Percentiles rank a stretch among this genome's conserved stretches.
Conservation (phyloP, 2,329 filamentous ascomycete species). For the Pyrenophora tritici-repentis region DNA sequence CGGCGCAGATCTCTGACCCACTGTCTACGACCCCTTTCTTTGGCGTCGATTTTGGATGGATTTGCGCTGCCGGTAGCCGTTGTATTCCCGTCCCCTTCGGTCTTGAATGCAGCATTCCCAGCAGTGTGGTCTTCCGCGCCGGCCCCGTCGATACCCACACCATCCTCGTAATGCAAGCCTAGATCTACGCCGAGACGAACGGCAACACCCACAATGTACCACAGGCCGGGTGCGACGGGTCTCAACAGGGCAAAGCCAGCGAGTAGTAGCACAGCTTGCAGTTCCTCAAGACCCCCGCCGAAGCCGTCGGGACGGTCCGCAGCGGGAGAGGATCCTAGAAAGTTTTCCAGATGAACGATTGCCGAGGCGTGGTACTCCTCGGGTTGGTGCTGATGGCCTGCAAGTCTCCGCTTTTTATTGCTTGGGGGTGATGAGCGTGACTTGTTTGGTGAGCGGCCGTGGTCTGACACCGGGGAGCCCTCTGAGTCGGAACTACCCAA, state of each 20-base stretch:
- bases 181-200: slow-evolving; percentile 88
- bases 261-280: slow-evolving; percentile 89
- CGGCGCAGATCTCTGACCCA: slow-evolving; percentile 86
- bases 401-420: slow-evolving; percentile 47
- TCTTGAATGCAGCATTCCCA: slow-evolving; percentile 32
- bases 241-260: slow-evolving; percentile 90
- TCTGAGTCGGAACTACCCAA: slow-evolving; percentile 59
- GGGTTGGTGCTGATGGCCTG: slow-evolving; percentile 71
- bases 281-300: slow-evolving; percentile 86
- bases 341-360: slow-evolving; percentile 87
- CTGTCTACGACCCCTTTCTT: slow-evolving; percentile 71
- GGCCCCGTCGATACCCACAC: slow-evolving; percentile 64
- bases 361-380: slow-evolving; percentile 97
- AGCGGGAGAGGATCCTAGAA: slow-evolving; percentile 69
- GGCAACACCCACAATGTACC: slow-evolving; percentile 96
- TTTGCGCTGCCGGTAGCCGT: slow-evolving; percentile 27
- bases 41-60: slow-evolving; percentile 51
- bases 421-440: slow-evolving; percentile 39
- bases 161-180: slow-evolving; percentile 91
- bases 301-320: slow-evolving; percentile 65
- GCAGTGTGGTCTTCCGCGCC: slow-evolving; percentile 36
- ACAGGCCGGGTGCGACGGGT: slow-evolving; percentile 89
- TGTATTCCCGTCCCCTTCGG: slow-evolving; percentile 41
- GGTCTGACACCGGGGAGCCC: slow-evolving; percentile 39
- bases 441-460: slow-evolving; percentile 34